These are phyloP conservation scores for Colletotrichum scovillei DNA, from an alignment of 2,329 filamentous ascomycete species.

Conservation along the genomic window DNA sequence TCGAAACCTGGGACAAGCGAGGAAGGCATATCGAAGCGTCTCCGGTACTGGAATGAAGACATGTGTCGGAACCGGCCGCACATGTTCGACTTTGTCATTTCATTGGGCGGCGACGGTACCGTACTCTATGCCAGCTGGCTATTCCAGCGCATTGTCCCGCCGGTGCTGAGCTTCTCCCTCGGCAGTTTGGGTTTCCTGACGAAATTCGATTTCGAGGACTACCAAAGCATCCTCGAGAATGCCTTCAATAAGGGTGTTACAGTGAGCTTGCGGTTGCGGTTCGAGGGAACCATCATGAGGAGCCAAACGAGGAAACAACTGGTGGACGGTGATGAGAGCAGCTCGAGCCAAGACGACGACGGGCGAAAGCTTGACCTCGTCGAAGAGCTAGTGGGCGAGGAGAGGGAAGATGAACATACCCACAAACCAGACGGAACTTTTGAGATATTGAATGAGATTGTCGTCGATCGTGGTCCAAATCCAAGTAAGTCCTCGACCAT, in stretches of 20 bases:
- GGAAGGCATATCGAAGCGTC: conserved; percentile 57
- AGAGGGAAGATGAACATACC: conserved; percentile 84
- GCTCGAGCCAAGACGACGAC: conserved; percentile 49
- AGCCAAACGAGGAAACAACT: conserved; percentile 63
- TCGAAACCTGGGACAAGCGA: conserved; percentile 47
- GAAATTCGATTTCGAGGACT: conserved; percentile 91
- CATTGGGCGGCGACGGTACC: conserved; percentile 94
- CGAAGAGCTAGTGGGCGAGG: conserved; percentile 89
- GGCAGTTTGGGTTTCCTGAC: conserved; percentile 95
- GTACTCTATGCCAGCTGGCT: conserved; percentile 97
- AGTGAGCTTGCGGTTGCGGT: conserved; percentile 86
- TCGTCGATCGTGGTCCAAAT: conserved; percentile 93
- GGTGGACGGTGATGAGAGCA: conserved; percentile 38
- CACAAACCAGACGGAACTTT: conserved; percentile 86
- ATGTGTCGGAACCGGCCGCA: conserved; percentile 84
- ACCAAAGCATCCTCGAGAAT: conserved; percentile 73
- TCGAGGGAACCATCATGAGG: conserved; percentile 95
- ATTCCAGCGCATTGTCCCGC: conserved; percentile 94
- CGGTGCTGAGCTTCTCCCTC: conserved; percentile 89
- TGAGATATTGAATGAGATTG: conserved; percentile 96
- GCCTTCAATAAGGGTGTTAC: conserved; percentile 88
- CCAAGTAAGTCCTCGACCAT: conserved; percentile 70
- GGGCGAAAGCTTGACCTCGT: conserved; percentile 74
- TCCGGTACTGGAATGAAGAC: conserved; percentile 86
- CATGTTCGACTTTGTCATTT: conserved; percentile 93